Base-by-base conservation (phyloP, 2,329 filamentous ascomycete genomes). In the Hypoxylon sp. region DNA sequence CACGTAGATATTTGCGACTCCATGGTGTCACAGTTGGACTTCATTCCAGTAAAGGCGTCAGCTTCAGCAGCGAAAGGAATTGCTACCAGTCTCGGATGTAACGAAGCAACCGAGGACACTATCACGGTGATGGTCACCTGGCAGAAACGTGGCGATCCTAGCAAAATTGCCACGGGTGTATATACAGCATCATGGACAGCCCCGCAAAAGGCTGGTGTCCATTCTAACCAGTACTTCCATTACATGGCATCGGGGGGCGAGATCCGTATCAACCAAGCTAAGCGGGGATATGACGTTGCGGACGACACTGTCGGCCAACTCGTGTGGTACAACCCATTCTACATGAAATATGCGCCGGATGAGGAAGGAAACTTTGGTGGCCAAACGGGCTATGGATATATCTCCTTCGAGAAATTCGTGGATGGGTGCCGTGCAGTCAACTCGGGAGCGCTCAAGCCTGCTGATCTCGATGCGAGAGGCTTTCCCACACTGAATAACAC, bases 191-290 rank as follows among this genome's bases (percentile, higher is more conserved):
- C 91, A 40, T 97, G 94, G 94, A 97, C 94, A 1, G 95, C 95
- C 5, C 94, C 95, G 11, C 92, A 96, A 77, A 92, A 90, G 74
- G 94, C 94, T 0, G 94, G 95, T 51, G 93, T 97, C n/a, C 95
- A 97, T 81, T 95, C 91, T 1, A 97, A 97, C 78, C 94, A 97
- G 81, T 96, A 97, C 81, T 97, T 97, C 83, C 94, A 97, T 80
- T 97, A 96, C 81, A 90, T 97, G 81, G 94, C 88, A 2, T 86
- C 87, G 64, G 87, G 90, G 60, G 94, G 94, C 69, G 94, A 97
- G 81, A 89, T 97, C 73, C 88, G 92, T 64, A 87, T 97, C 73
- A 93, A 97, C 82, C 95, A 97, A 81, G 94, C 93, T 45, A 96
- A 97, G 84, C 88, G 94, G 57, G 94, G 94, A 49, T 97, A 97